Percentiles rank a stretch among this genome's conserved stretches.
Evolutionary conservation across 345 rosid genomes (phyloP).

Genomic region (Triadica sebifera): DNA sequence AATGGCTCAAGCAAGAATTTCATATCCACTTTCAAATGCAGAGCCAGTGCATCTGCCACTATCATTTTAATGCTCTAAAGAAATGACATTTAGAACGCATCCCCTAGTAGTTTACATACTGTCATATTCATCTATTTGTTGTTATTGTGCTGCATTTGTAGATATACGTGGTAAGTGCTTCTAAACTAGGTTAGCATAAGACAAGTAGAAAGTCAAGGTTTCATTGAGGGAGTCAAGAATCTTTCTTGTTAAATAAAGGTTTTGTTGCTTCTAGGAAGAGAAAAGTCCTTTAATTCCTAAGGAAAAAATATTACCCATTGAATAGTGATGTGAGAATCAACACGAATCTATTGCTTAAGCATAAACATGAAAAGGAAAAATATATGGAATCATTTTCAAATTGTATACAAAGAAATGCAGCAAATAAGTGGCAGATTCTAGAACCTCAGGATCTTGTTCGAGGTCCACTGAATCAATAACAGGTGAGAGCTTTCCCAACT

Average conservation of each 20-base stretch:
- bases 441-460: slow-evolving; percentile 74
- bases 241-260: neutral
- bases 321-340: neutral
- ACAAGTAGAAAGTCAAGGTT: neutral
- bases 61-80: neutral
- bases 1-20: neutral
- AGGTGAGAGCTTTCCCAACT: slow-evolving; percentile 60
- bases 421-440: slow-evolving; percentile 9
- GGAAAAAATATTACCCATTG: neutral
- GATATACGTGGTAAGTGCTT: neutral
- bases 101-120: neutral
- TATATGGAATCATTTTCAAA: neutral
- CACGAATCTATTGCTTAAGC: neutral
- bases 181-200: too few species aligned
- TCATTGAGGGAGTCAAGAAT: neutral
- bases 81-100: neutral
- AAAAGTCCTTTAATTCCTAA: neutral
- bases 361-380: neutral
- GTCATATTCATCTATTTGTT: neutral
- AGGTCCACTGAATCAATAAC: slow-evolving; percentile 72
- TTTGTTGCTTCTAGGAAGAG: neutral
- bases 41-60: neutral
- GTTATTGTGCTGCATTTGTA: neutral
- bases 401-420: neutral
- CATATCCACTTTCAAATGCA: neutral